These are phyloP conservation scores for Effrenium voratum DNA, from an alignment of 73 alveolate genomes.

Conservation along the genomic window DNA sequence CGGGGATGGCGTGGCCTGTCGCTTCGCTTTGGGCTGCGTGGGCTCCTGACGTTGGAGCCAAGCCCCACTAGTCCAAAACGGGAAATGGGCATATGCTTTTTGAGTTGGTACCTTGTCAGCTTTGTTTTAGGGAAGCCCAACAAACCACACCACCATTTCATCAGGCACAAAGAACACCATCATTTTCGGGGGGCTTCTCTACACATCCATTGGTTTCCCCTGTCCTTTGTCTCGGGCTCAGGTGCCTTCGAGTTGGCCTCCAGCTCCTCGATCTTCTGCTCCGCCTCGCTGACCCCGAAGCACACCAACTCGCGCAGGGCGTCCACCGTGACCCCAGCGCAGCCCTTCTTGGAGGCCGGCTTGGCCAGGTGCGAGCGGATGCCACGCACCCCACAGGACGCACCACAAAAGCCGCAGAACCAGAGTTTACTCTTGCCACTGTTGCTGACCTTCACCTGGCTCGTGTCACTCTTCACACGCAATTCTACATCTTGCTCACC, in stretches of 20 bases:
- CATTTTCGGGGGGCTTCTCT: neutral
- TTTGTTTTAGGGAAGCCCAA: no score
- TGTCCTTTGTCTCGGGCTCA: neutral
- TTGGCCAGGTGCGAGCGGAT: neutral
- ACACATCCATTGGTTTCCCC: neutral
- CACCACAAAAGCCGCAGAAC: conserved; percentile 44
- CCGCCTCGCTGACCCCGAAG: conserved; percentile 3
- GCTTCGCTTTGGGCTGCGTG: no score
- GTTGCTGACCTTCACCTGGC: neutral
- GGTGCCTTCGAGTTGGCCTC: neutral
- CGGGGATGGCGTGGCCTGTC: no score
- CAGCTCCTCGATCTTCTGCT: neutral
- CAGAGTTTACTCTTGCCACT: neutral
- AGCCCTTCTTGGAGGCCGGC: neutral
- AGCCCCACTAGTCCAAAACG: no score
- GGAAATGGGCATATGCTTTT: no score
- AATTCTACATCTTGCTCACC: neutral
- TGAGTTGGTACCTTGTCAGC: no score
- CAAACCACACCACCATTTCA: no score
- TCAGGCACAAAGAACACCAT: no score
- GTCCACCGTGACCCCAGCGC: neutral
- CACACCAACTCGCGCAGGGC: conserved; percentile 19
- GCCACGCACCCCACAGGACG: neutral
- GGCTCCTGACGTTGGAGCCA: no score
- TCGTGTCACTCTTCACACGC: neutral